Evolutionary conservation across 257 asterid species (phyloP).

Genomic region (Cordia subcordata): DNA sequence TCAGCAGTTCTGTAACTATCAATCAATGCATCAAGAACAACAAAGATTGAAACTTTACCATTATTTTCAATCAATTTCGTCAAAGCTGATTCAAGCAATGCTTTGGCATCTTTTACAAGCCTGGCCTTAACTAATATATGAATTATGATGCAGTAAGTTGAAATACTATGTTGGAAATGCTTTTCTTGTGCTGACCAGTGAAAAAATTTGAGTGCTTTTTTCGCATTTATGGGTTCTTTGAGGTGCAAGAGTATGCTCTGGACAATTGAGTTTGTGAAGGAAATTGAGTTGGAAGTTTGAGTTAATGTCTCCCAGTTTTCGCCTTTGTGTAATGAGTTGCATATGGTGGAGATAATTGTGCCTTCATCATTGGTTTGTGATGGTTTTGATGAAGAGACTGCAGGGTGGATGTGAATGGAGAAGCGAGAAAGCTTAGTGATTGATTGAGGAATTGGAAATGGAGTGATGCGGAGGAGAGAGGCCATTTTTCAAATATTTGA

Average conservation of each 20-base stretch:
- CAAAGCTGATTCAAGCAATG: slow-evolving; percentile 44
- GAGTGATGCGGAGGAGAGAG: slow-evolving; percentile 9
- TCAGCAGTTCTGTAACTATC: slow-evolving; percentile 39
- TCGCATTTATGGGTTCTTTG: slow-evolving; percentile 55
- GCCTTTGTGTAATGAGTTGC: slow-evolving; percentile 41
- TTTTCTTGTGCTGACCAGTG: slow-evolving; percentile 58
- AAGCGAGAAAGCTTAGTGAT: slow-evolving; percentile 3
- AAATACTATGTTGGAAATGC: slow-evolving; percentile 40
- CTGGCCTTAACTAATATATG: slow-evolving; percentile 76
- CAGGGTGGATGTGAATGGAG: background rate
- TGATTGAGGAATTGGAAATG: slow-evolving; percentile 5
- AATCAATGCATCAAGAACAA: slow-evolving; percentile 52
- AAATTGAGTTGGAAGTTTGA: slow-evolving; percentile 33
- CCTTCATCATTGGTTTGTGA: slow-evolving; percentile 10
- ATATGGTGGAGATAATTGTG: slow-evolving; percentile 26
- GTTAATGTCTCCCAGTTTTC: slow-evolving; percentile 52
- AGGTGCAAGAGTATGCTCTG: slow-evolving; percentile 48
- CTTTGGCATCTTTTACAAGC: slow-evolving; percentile 64
- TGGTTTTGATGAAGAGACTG: slow-evolving; percentile 9
- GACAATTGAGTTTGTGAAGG: slow-evolving; percentile 33
- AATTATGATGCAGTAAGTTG: slow-evolving; percentile 46
- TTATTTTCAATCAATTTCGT: background rate
- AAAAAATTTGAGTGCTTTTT: slow-evolving; percentile 69
- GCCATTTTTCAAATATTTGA: slow-evolving; percentile 11
- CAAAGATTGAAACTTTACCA: slow-evolving; percentile 1